Evolutionary conservation across 257 asterid genomes (phyloP), one percentile per base, ranked within the genome.

Genomic region (Cynanchum wilfordii): DNA sequence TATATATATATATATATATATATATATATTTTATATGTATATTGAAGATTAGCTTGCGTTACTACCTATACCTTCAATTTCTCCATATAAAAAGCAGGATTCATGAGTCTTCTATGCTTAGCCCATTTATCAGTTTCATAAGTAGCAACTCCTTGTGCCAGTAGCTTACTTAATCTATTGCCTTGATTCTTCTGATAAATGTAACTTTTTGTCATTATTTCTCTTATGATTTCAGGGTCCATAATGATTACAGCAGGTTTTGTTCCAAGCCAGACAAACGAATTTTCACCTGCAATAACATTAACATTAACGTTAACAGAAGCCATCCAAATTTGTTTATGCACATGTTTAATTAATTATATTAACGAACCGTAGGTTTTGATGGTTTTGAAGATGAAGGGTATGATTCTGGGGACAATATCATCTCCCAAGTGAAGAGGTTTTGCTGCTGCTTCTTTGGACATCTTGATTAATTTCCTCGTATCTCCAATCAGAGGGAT

Each of bases 71-170:
- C 83, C 83, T 66, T 79, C 57, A 79, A 62, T 70, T 79, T 79
- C 52, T 75, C 83, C 4, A 54, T 27, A 16, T 75, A 27, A 51
- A 79, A 79, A 49, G 80, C 77, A 40, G 78, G 83, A 36, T 75
- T 79, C 65, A 79, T 68, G 19, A 79, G 71, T 68, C 74, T 71
- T 67, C 80, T 71, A 59, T 79, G 83, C 33, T 75, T 79, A 11
- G 76, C 81, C 76, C 78, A 80, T 72, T 72, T 44, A 7, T 80
- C 72, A 29, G 42, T 55, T 50, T 72, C 80, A 76, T 71, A 67
- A 17, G 63, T 66, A 30, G 50, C 76, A 19, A 75, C 7, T 60
- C 84, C 84, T 60, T 72, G 55, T 6, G 51, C 50, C 10, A 76
- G 7, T 19, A 76, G 66, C 60, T 68, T 58, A 3, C 47, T 24